A percentile compares a stretch with the other conserved stretches of the same genome.
Conservation (phyloP, 176 grass and related monocot species). For the Aegilops longissima region DNA sequence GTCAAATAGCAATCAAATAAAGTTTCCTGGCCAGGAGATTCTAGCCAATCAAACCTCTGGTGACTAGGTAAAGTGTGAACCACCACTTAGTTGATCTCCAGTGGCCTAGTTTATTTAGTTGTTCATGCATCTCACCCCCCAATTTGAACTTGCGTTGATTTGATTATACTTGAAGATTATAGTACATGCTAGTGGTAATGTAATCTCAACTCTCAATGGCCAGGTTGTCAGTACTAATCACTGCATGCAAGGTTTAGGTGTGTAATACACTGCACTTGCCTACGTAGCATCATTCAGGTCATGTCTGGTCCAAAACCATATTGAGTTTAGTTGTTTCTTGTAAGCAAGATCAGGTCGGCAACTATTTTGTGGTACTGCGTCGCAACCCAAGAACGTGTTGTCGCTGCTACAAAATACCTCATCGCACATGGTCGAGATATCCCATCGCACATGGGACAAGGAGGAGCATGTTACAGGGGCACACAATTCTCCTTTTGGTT, state of each 20-base stretch:
- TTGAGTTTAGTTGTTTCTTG: neutral
- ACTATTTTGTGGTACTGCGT: too few species aligned
- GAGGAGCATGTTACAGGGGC: too few species aligned
- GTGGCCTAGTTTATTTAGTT: neutral
- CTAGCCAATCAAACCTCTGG: neutral
- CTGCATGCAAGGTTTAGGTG: neutral
- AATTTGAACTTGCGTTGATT: neutral
- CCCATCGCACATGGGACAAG: too few species aligned
- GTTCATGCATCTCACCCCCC: neutral
- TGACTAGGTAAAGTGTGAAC: neutral
- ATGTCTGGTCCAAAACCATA: neutral
- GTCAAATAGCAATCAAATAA: too few species aligned
- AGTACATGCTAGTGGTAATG: neutral
- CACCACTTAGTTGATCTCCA: constrained; percentile 14
- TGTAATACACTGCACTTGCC: constrained; percentile 12
- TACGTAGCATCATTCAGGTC: too few species aligned
- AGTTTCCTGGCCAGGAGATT: constrained; percentile 20
- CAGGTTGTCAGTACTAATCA: too few species aligned
- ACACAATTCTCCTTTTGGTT: too few species aligned
- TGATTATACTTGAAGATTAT: neutral
- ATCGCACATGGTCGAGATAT: too few species aligned
- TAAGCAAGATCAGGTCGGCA: too few species aligned
- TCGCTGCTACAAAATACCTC: too few species aligned
- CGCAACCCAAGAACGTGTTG: too few species aligned
- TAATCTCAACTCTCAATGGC: neutral